Evolutionary conservation across 2,329 filamentous ascomycete species (phyloP).

Genomic region (Diaporthe citriasiana): DNA sequence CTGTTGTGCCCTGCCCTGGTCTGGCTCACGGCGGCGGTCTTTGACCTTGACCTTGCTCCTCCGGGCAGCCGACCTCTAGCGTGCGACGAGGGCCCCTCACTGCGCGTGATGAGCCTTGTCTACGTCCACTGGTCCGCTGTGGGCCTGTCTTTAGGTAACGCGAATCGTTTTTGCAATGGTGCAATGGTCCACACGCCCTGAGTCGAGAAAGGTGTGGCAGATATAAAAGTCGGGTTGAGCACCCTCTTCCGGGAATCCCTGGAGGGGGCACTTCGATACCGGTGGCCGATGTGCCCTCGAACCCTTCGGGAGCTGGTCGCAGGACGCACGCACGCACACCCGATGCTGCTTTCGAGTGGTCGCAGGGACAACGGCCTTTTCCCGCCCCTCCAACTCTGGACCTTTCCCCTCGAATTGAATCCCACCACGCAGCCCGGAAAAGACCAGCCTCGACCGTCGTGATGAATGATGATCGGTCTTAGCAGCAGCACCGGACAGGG

Average conservation of each 20-base stretch:
- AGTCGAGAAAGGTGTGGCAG: constrained; percentile 39
- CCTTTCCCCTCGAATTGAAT: constrained; percentile 33
- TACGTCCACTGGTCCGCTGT: constrained; percentile 37
- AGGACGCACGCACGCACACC: not conserved
- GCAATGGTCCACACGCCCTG: constrained; percentile 40
- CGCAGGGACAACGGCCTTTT: constrained; percentile 28
- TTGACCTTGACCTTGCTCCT: constrained; percentile 33
- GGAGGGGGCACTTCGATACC: constrained; percentile 1
- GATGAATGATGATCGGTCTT: constrained; percentile 31
- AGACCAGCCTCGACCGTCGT: constrained; percentile 36
- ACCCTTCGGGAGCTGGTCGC: constrained; percentile 6
- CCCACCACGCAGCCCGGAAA: constrained; percentile 32
- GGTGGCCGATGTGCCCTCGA: constrained; percentile 26
- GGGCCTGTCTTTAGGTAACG: constrained; percentile 43
- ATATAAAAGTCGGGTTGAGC: constrained; percentile 42
- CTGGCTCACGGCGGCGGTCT: constrained; percentile 23
- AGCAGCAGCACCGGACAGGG: constrained; percentile 16
- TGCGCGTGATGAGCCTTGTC: constrained; percentile 37
- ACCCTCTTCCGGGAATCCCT: constrained; percentile 33
- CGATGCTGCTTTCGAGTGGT: constrained; percentile 23
- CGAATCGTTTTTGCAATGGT: constrained; percentile 38
- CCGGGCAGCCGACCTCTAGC: constrained; percentile 36
- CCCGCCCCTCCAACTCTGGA: constrained; percentile 35
- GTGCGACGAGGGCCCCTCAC: constrained; percentile 36
- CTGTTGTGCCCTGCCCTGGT: constrained; percentile 27